phyloP scores from a whole-genome alignment of 1,284 basidiomycete genomes.

The Malassezia obtusa region DNA sequence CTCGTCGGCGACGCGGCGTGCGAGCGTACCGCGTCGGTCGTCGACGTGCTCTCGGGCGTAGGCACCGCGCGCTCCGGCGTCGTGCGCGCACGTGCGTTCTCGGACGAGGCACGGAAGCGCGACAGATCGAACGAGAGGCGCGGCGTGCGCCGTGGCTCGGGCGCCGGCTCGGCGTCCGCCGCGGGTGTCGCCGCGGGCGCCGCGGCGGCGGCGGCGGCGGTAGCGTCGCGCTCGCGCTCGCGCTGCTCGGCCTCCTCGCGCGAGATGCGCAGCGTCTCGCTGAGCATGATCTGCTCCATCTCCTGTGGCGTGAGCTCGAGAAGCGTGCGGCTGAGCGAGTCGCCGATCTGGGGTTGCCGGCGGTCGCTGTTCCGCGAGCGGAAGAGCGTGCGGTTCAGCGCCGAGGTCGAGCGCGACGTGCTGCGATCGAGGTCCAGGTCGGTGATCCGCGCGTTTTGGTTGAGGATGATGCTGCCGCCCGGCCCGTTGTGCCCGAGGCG shows the following conservation, averaged over 20 bases:
- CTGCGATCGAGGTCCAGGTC: neutral
- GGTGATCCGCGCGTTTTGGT: neutral
- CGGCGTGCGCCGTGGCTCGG: neutral
- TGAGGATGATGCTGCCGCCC: constrained; percentile 44
- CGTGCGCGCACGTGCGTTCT: neutral
- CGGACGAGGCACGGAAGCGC: neutral
- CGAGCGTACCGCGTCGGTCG: no score
- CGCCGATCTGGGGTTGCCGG: constrained; percentile 50
- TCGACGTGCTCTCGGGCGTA: no score
- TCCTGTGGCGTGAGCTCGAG: neutral
- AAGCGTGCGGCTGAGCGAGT: constrained; percentile 52
- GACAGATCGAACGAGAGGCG: neutral
- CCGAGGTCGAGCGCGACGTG: neutral
- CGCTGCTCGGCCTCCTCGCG: constrained; percentile 63
- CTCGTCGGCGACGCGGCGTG: no score
- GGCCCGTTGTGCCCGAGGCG: constrained; percentile 22
- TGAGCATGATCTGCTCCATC: constrained; percentile 90
- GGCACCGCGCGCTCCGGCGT: neutral
- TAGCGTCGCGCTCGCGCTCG: neutral
- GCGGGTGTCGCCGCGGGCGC: neutral
- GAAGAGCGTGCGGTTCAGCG: neutral
- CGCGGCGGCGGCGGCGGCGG: neutral
- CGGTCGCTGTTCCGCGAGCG: constrained; percentile 72
- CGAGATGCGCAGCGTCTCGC: constrained; percentile 96
- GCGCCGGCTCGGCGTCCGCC: neutral